Evolutionary conservation across 2,329 filamentous ascomycete genomes (phyloP).

Genomic region (Aspergillus sp.): DNA sequence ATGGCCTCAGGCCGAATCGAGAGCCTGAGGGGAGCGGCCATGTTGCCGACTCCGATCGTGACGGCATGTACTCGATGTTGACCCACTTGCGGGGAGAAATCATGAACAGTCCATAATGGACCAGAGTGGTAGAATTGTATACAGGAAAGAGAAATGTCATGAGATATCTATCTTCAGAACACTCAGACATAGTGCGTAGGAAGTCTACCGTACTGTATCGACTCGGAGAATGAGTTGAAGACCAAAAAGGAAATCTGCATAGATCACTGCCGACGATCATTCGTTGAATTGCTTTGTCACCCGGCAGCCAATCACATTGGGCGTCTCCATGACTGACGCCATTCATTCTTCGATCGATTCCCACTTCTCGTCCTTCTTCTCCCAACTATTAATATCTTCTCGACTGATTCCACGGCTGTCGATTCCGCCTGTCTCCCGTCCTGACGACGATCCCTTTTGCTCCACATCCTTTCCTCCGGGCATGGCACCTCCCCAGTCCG

Average conservation of each 20-base stretch:
- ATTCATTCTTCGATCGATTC: neutral
- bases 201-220: no score
- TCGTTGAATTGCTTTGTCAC: neutral
- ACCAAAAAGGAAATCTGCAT: no score
- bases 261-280: no score
- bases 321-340: neutral
- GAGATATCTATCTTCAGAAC: neutral
- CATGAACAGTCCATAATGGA: neutral
- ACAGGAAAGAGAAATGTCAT: no score
- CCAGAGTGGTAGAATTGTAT: no score
- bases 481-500: neutral
- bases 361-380: no score
- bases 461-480: no score
- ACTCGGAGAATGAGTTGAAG: no score
- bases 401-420: neutral
- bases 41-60: neutral
- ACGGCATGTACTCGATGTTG: neutral
- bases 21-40: no score
- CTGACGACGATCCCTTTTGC: no score
- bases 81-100: neutral
- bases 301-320: neutral
- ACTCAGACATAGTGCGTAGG: no score
- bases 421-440: neutral
- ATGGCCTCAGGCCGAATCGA: no score
- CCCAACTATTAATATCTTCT: neutral